Evolutionary conservation across 108 stramenopile species (phyloP), one percentile per base, ranked within the genome.

Genomic region (Fistulifera solaris): DNA sequence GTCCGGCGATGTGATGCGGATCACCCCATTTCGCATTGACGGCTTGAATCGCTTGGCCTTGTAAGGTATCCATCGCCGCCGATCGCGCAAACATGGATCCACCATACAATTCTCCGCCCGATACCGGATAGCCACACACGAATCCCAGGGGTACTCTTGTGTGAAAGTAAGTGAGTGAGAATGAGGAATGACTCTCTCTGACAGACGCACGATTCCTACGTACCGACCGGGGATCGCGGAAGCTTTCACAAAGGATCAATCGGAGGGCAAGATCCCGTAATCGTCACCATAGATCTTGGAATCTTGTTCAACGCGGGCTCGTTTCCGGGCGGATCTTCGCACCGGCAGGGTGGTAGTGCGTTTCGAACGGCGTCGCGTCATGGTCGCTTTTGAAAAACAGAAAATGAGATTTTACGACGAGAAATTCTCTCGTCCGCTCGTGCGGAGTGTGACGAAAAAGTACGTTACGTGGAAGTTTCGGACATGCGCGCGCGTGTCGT

Each of bases 81-180:
- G 83, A 83, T 44, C 73, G 66, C 28, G 70, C 66, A 57, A 87
- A 92, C 85, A 92, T 92, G 58, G 71, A 73, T 14, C 89, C 89
- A 1, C 85, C 85, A 55, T 92, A 92, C 18, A 85, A 66, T 50
- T 92, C 89, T 31, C 89, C 89, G 11, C 71, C 68, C 42, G 42
- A 59, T 6, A 81, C 63, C 16, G 88, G 89, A 68, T 85, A 85
- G 60, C 89, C 89, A 56, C 89, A 91, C 44, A 92, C 74, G 59
- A 92, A 92, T 66, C 89, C 89, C 59, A 92, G 72, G 40, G 89
- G 89, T 59, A 92, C 89, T 76, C 89, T 91, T 43, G 22, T 40
- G 47, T 40, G 51, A 27, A n/a, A 35, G 17, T 50, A 23, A 49
- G 22, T 25, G 5, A 43, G 56, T 43, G 39, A n/a, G 54, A 39